These are phyloP conservation scores for Rhizoclosmatium globosum DNA, from an alignment of 192 early-diverging fungal genomes.

Conservation along the genomic window DNA sequence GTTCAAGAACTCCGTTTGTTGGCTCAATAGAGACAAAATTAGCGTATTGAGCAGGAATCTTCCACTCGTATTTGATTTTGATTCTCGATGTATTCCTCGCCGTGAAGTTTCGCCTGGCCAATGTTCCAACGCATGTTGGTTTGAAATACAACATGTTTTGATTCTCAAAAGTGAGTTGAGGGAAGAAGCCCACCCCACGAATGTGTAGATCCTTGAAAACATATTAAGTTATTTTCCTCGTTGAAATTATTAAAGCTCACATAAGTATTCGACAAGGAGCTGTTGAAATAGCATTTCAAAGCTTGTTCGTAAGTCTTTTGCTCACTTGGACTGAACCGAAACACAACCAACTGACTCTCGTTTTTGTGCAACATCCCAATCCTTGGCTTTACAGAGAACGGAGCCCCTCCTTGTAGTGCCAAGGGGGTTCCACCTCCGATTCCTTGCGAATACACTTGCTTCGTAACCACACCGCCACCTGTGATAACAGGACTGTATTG, in stretches of 20 bases:
- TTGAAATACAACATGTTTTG: constrained; percentile 57
- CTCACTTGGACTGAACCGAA: constrained; percentile 61
- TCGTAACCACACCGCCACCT: neutral
- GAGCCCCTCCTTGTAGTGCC: constrained; percentile 46
- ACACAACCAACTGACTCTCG: constrained; percentile 59
- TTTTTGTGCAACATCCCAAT: constrained; percentile 56
- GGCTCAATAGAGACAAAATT: constrained; percentile 57
- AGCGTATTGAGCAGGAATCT: constrained; percentile 57
- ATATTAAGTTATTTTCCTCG: neutral
- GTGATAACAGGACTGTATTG: neutral
- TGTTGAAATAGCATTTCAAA: constrained; percentile 64
- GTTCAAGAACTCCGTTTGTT: constrained; percentile 36
- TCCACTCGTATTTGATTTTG: constrained; percentile 60
- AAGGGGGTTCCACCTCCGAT: constrained; percentile 49
- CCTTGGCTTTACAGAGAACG: constrained; percentile 60
- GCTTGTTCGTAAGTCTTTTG: constrained; percentile 54
- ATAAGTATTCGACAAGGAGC: constrained; percentile 38
- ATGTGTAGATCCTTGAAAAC: constrained; percentile 55
- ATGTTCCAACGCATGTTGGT: constrained; percentile 57
- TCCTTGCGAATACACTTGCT: constrained; percentile 6
- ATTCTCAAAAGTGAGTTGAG: constrained; percentile 54
- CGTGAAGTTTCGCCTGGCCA: constrained; percentile 44
- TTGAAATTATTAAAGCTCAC: constrained; percentile 30
- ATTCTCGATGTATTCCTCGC: constrained; percentile 57
- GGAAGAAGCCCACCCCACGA: constrained; percentile 54